Evolutionary conservation across 305 asterid genomes (phyloP).

Genomic region (Fraxinus platypoda): DNA sequence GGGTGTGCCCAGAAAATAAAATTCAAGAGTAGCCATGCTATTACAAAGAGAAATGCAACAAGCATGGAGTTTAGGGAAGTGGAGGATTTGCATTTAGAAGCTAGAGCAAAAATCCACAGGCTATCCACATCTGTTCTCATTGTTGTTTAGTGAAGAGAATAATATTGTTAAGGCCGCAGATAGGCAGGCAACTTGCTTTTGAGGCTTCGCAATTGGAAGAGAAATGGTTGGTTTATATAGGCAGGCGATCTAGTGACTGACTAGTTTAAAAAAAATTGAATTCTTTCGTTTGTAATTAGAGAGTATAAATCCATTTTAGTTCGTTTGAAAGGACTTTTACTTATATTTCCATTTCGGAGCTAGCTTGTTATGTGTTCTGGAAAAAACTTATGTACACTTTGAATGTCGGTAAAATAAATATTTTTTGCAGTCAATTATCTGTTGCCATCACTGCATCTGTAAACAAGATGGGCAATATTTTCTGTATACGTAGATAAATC

Average conservation of each 20-base stretch:
- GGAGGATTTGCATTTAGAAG: constrained; percentile 50
- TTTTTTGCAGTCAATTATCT: too few species aligned
- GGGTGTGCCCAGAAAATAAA: constrained; percentile 66
- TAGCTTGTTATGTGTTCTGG: too few species aligned
- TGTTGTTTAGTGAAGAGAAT: neutral
- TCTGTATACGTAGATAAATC: too few species aligned
- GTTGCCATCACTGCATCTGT: too few species aligned
- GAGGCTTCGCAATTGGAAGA: constrained; percentile 21
- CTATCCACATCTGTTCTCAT: constrained; percentile 50
- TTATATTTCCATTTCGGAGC: too few species aligned
- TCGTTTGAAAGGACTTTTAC: neutral
- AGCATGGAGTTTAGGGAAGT: constrained; percentile 30
- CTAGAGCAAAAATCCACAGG: constrained; percentile 55
- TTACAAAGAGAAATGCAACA: constrained; percentile 28
- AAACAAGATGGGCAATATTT: too few species aligned
- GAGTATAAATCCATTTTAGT: neutral
- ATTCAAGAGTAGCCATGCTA: constrained; percentile 39
- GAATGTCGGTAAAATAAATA: too few species aligned
- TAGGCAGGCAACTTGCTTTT: constrained; percentile 25
- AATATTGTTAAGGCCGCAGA: neutral
- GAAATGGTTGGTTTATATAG: constrained; percentile 36
- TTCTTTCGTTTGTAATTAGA: neutral
- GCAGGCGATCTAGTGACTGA: neutral
- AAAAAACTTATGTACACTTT: too few species aligned
- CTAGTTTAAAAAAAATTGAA: neutral